Conservation (phyloP, 257 asterid species). For the Nicotiana noctiflora region DNA sequence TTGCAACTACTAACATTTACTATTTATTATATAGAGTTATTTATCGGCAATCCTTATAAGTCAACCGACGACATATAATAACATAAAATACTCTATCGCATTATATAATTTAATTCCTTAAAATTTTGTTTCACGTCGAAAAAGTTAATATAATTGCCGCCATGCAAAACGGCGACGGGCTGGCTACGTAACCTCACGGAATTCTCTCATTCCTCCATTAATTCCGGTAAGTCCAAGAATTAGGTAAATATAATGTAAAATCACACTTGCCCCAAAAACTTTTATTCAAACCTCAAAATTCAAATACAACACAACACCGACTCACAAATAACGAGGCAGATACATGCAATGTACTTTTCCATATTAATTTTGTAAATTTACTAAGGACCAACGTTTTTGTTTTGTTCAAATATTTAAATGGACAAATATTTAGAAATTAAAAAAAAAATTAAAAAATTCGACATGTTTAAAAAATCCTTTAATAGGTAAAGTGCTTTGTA, state of each 20-base stretch:
- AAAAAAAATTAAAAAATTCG: too few relatives aligned
- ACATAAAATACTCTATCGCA: neutral
- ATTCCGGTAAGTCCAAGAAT: neutral
- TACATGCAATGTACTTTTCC: neutral
- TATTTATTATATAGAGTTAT: neutral
- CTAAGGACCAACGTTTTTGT: neutral
- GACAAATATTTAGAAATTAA: too few relatives aligned
- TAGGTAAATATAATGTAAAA: neutral
- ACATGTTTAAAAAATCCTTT: too few relatives aligned
- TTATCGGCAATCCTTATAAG: neutral
- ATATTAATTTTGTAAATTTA: neutral
- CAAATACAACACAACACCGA: neutral
- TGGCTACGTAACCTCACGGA: neutral
- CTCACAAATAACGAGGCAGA: neutral
- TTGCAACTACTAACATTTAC: too few relatives aligned
- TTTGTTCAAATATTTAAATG: neutral
- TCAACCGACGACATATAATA: neutral
- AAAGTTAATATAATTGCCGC: neutral
- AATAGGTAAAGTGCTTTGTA: too few relatives aligned
- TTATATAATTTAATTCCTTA: neutral
- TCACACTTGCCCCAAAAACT: neutral
- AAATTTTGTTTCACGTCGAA: neutral
- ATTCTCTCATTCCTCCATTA: neutral
- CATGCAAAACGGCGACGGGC: neutral
- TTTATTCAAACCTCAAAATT: neutral